Evolutionary conservation across 2,329 filamentous ascomycete genomes (phyloP).

Genomic region (Aureobasidium sp.): DNA sequence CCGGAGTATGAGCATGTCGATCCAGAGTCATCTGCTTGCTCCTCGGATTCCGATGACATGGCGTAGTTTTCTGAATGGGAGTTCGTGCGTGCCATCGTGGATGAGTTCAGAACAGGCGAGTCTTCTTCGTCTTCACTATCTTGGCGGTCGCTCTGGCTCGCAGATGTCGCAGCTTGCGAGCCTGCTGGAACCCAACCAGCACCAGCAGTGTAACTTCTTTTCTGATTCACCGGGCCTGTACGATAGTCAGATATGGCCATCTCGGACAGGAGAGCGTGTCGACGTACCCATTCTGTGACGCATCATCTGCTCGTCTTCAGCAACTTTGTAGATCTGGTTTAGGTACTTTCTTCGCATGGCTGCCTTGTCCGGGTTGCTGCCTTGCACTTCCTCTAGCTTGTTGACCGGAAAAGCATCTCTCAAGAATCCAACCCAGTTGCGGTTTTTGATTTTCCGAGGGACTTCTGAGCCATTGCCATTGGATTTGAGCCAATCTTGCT

Average conservation of each 20-base stretch:
- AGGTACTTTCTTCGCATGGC: slow-evolving; percentile 3
- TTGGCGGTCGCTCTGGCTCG: background rate
- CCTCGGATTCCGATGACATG: background rate
- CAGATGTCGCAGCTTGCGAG: background rate
- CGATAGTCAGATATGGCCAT: background rate
- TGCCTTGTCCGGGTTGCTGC: slow-evolving; percentile 7
- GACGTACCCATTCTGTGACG: slow-evolving; percentile 1
- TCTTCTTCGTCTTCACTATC: slow-evolving; percentile 6
- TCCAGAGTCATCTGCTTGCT: background rate
- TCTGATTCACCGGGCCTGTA: background rate
- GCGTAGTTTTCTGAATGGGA: background rate
- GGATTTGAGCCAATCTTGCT: slow-evolving; percentile 3
- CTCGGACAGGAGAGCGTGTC: background rate
- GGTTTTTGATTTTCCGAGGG: slow-evolving; percentile 1
- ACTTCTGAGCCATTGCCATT: slow-evolving; percentile 8
- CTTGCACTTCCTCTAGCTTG: slow-evolving; percentile 6
- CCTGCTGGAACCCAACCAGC: slow-evolving; percentile 4
- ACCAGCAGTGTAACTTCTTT: background rate
- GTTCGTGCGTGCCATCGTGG: background rate
- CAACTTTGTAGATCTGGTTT: slow-evolving; percentile 9
- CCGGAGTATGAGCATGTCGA: background rate
- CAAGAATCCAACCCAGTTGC: slow-evolving; percentile 10
- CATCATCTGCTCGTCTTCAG: slow-evolving; percentile 4
- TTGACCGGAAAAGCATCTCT: slow-evolving; percentile 7
- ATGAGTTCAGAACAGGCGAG: background rate